Percentiles rank a stretch among this genome's conserved stretches.
phyloP scores from a whole-genome alignment of 139 green algal species.

The Pleodorina starrii region DNA sequence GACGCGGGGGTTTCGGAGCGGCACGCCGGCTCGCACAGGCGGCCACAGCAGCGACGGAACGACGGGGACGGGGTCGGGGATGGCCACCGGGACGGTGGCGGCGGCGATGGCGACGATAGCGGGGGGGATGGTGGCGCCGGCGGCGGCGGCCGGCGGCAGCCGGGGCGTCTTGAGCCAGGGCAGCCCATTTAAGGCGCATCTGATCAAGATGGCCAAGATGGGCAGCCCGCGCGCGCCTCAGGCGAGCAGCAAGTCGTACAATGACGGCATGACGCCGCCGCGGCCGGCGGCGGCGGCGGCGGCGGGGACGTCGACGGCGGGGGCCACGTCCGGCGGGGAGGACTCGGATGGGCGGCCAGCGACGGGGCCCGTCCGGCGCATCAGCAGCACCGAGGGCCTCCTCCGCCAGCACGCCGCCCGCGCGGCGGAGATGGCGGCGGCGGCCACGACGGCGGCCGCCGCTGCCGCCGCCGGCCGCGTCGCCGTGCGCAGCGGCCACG shows the following conservation, averaged over 20 bases:
- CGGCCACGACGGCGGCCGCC: not conserved
- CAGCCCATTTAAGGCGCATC: no score
- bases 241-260: slow-evolving; percentile 21
- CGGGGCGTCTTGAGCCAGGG: no score
- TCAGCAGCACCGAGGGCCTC: slow-evolving; percentile 19
- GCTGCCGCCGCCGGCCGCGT: not conserved
- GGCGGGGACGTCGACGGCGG: not conserved
- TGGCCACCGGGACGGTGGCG: not conserved
- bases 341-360: not conserved
- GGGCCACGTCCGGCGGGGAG: not conserved
- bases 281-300: not conserved
- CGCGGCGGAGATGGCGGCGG: not conserved
- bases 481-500: not conserved
- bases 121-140: not conserved
- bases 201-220: no score
- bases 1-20: not conserved
- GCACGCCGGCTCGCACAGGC: not conserved
- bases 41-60: slow-evolving; percentile 26
- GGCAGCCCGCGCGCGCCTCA: slow-evolving; percentile 31
- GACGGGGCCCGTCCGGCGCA: not conserved
- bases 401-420: not conserved
- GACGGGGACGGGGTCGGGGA: not conserved
- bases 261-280: not conserved
- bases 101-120: not conserved
- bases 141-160: no score